These are phyloP conservation scores for Rhodotorula diobovata DNA, from an alignment of 768 basidiomycete species.

Conservation along the genomic window DNA sequence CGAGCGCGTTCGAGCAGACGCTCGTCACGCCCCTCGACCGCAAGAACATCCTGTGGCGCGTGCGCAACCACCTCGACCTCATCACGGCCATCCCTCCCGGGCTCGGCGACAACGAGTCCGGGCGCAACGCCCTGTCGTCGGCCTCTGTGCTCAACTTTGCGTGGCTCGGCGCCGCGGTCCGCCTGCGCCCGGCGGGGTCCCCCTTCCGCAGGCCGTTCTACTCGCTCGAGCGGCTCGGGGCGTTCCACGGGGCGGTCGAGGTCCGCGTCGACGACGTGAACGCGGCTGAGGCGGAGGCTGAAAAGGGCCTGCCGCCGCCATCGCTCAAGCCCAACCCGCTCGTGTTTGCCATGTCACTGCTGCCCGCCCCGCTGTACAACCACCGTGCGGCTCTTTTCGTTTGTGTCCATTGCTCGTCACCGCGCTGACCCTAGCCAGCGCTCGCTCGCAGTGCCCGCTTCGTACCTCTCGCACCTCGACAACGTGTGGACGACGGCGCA, in stretches of 20 bases:
- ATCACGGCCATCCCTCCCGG: slow-evolving; percentile 22
- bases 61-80: slow-evolving; percentile 24
- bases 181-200: slow-evolving; percentile 3
- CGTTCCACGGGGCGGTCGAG: slow-evolving; percentile 13
- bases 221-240: not conserved
- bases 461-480: not conserved
- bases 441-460: not conserved
- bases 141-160: slow-evolving; percentile 22
- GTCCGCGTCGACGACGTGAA: not conserved
- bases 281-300: not conserved
- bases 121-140: not conserved
- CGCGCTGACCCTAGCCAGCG: not conserved
- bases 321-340: not conserved
- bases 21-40: slow-evolving; percentile 25
- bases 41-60: slow-evolving; percentile 29
- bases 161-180: slow-evolving; percentile 10
- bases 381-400: not conserved
- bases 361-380: not conserved
- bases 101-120: slow-evolving; percentile 9
- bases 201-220: not conserved
- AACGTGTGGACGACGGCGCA: not conserved
- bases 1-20: slow-evolving; percentile 14
- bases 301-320: not conserved
- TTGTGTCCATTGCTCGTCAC: not conserved
- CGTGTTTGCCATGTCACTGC: not conserved